phyloP scores from a whole-genome alignment of 192 early-diverging fungal genomes.

The Entomortierella lignicola region DNA sequence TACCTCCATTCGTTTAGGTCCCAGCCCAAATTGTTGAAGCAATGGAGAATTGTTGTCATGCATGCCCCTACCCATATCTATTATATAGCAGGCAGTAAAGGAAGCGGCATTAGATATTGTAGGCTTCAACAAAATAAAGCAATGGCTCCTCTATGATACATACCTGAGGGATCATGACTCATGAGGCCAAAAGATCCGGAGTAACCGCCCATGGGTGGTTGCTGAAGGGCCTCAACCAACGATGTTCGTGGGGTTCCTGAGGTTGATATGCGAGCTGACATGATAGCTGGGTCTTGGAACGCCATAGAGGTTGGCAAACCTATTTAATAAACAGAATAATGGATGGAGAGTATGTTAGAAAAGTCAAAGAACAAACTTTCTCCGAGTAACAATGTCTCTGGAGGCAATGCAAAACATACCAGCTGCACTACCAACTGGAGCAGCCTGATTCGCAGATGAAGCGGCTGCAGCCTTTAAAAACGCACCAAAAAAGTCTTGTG shows the following conservation, averaged over 20 bases:
- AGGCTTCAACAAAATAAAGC: too few species aligned
- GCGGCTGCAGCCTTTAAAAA: conserved; percentile 68
- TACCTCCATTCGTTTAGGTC: conserved; percentile 38
- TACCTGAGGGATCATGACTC: conserved; percentile 28
- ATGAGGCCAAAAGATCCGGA: conserved; percentile 8
- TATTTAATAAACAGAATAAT: not conserved
- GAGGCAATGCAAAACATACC: not conserved
- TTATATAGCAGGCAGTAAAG: not conserved
- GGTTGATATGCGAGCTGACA: conserved; percentile 60
- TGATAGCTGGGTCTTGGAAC: conserved; percentile 73
- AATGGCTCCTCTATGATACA: not conserved
- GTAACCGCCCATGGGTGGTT: conserved; percentile 6
- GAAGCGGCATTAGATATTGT: too few species aligned
- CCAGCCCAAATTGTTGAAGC: conserved; percentile 33
- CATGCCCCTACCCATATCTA: not conserved
- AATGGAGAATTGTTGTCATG: conserved; percentile 9
- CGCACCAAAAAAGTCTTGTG: conserved; percentile 69
- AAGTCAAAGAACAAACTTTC: conserved; percentile 8
- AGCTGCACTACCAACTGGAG: not conserved
- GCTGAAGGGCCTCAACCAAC: conserved; percentile 35
- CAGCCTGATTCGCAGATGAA: conserved; percentile 10
- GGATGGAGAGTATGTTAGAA: conserved; percentile 6
- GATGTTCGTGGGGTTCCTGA: conserved; percentile 15
- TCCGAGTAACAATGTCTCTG: too few species aligned
- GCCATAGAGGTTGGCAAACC: conserved; percentile 32